phyloP scores from a whole-genome alignment of 1,284 basidiomycete species.

The Crepidotus sp. region DNA sequence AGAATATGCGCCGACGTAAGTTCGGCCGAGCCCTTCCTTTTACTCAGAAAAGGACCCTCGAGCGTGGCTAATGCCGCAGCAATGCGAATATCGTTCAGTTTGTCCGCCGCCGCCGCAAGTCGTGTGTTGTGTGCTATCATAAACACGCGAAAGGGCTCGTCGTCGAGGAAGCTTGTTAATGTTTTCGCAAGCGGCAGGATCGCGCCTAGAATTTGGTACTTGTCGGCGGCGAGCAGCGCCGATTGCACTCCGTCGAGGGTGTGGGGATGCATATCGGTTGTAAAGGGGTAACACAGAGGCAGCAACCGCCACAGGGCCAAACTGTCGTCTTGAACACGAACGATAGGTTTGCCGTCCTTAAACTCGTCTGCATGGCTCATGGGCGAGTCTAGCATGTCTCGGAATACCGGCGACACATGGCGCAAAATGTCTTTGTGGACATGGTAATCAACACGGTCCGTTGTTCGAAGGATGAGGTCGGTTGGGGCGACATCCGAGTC shows the following conservation, averaged over 20 bases:
- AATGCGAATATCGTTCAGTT: not conserved
- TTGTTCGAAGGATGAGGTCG: conserved; percentile 3
- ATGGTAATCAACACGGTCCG: not conserved
- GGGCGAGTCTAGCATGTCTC: not conserved
- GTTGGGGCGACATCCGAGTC: not conserved
- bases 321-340: not conserved
- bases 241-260: not conserved
- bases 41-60: not conserved
- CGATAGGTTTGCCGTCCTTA: not conserved
- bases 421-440: not conserved
- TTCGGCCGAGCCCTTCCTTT: not conserved
- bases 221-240: not conserved
- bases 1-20: not conserved
- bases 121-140: not conserved
- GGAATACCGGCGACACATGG: not conserved
- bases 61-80: not conserved
- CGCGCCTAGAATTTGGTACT: not conserved
- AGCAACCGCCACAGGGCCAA: not conserved
- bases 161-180: not conserved
- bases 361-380: not conserved
- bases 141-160: not conserved
- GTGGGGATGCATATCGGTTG: not conserved
- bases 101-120: not conserved
- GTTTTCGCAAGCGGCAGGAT: not conserved
- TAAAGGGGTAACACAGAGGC: not conserved